Evolutionary conservation across 2,329 filamentous ascomycete species (phyloP), one percentile per base, ranked within the genome.

Genomic region (Mycosphaerella arachidis): DNA sequence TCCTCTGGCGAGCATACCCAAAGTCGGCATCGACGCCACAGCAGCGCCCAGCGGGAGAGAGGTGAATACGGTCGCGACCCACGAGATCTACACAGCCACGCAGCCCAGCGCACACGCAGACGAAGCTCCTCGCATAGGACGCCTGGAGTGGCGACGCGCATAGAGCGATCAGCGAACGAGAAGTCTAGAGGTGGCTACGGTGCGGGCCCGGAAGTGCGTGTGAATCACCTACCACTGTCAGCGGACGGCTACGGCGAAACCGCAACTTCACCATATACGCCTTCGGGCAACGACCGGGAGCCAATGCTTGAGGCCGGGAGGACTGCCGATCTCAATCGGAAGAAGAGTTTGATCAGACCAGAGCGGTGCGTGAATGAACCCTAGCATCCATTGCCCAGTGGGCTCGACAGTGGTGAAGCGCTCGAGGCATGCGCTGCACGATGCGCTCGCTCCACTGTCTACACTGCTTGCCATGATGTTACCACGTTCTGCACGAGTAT

Each of bases 331-430:
- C 67, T 87, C 59, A 74, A 76, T 62, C 86, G 92, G 68, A 97
- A 97, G 77, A 86, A 89, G 73, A 97, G 91, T 74, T 80, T 99
- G 64, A 87, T 99, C 71, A 84, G 90, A 63, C 94, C 94, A 0
- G 94, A 99, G 77, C 86, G 94, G 24, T 24, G 3, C 24, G 24
- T 24, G 24, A 24, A 24, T 24, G 3, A 24, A 24, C 2, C 2
- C 24, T 24, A 24, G 24, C 24, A 24, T 24, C 24, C 24, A 3
- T 24, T 24, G 3, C 24, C 24, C 24, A 1, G 24, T 24, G 24
- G 2, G 24, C 24, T 24, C 3, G 24, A 24, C 2, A 3, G 24
- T 24, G 24, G 24, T 24, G 24, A 3, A 24, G 24, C 24, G 24
- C 24, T 24, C 24, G 24, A 24, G 24, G 24, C 24, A 24, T 24